Evolutionary conservation across 225 moss, liverwort and hornwort genomes (phyloP).

Genomic region (Polytrichum formosum): DNA sequence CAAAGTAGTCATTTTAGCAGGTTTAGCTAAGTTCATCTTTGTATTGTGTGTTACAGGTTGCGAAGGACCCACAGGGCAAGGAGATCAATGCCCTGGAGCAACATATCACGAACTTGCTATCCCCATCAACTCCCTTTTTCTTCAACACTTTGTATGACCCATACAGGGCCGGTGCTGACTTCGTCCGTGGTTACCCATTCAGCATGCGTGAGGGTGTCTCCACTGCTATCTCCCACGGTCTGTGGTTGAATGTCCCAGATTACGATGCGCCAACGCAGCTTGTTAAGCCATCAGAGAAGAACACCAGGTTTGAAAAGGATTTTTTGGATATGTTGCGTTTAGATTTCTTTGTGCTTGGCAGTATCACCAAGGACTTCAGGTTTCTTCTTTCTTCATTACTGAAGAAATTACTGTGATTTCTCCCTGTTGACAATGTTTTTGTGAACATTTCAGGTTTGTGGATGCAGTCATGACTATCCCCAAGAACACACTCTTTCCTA

Average conservation of each 20-base stretch:
- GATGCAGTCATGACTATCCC: conserved; percentile 31
- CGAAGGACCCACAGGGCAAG: conserved; percentile 41
- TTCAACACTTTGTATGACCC: conserved; percentile 32
- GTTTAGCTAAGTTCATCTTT: not conserved
- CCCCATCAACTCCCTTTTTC: conserved; percentile 27
- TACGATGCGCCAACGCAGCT: conserved; percentile 32
- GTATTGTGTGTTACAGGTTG: conserved; percentile 23
- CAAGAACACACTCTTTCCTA: conserved; percentile 24
- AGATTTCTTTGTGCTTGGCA: no score
- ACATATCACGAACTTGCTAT: conserved; percentile 59
- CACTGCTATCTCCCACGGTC: conserved; percentile 25
- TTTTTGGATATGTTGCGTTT: no score
- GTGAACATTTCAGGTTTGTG: conserved; percentile 13
- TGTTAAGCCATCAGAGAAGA: conserved; percentile 26
- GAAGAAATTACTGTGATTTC: not conserved
- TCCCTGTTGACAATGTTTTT: no score
- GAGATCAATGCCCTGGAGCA: conserved; percentile 64
- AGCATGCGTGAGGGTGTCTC: conserved; percentile 28
- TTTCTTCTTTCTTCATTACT: not conserved
- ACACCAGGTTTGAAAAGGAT: conserved; percentile 14
- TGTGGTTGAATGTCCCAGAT: conserved; percentile 33
- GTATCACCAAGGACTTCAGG: no score
- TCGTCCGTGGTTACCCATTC: conserved; percentile 31
- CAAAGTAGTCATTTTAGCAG: not conserved
- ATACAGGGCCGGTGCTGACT: conserved; percentile 24